Base-by-base conservation (phyloP, 495 filamentous ascomycete species). In the Talaromyces stipitatus region DNA sequence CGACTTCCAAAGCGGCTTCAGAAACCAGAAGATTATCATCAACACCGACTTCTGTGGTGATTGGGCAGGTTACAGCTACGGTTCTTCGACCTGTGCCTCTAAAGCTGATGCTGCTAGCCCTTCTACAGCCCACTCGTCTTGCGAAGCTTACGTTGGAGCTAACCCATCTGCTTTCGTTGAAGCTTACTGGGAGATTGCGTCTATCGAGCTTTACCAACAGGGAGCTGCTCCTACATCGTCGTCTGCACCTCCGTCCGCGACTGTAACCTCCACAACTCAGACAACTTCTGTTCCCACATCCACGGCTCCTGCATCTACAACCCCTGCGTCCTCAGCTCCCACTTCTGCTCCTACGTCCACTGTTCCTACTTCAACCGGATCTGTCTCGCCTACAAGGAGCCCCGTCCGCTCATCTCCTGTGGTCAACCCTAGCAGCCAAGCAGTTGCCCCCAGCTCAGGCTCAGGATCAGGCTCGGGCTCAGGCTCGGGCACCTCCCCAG, bases 41-140 rank as follows among this genome's bases (percentile, higher is more conserved):
- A 82, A 97, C 69, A 88, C 84, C 0, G 87, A 85, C 1, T 91
- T 96, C 72, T 97, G 92, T 69, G 92, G 92, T 33, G 84, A 90
- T 59, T 96, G 89, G 89, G 91, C 91, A 16, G 92, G 89, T 30
- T 74, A 79, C 47, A 80, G 82, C 0, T 78, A 65, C 33, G 67
- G 65, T 11, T 45, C 64, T 16, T 73, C 71, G 11, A 66, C 67
- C 3, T 78, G 75, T 61, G 71, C 73, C 0, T 33, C 4, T 55
- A 71, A 59, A 69, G 70, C 46, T 33, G 30, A 33, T 33, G 62
- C 69, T 56, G 54, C 64, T 1, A 66, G 52, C 55, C 70, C 69
- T 55, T 62, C 72, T n/a, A 71, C 69, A 4, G 27, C 68, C 8
- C 82, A 77, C 18, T 23, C 43, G 11, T 46, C 45, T 32, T 91